phyloP scores from a whole-genome alignment of 2,329 filamentous ascomycete species.

The Nothomitra cinnamomea region DNA sequence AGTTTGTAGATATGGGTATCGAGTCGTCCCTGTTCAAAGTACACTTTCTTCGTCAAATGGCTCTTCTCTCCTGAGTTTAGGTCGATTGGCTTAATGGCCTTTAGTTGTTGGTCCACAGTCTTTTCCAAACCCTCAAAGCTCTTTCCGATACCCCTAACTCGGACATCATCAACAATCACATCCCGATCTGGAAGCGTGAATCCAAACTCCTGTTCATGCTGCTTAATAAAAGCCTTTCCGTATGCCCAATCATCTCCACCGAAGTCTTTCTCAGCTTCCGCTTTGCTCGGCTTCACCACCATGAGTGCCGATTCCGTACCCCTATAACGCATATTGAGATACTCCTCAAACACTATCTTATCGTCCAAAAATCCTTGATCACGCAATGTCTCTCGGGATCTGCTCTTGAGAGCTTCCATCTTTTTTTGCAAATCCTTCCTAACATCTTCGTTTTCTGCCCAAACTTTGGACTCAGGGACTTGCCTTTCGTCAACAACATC shows the following conservation, averaged over 20 bases:
- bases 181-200: slow-evolving; percentile 76
- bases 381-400: slow-evolving; percentile 46
- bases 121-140: slow-evolving; percentile 65
- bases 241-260: slow-evolving; percentile 62
- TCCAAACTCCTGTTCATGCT: slow-evolving; percentile 85
- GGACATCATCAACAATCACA: slow-evolving; percentile 79
- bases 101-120: slow-evolving; percentile 71
- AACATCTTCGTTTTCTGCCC: slow-evolving; percentile 37
- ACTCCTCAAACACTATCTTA: slow-evolving; percentile 73
- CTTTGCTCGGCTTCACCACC: slow-evolving; percentile 56
- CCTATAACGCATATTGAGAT: slow-evolving; percentile 83
- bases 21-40: slow-evolving; percentile 65
- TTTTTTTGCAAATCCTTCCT: slow-evolving; percentile 49
- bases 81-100: slow-evolving; percentile 44
- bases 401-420: slow-evolving; percentile 65
- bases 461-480: slow-evolving; percentile 40
- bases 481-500: slow-evolving; percentile 88
- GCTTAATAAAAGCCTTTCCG: slow-evolving; percentile 65
- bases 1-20: slow-evolving; percentile 75
- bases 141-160: slow-evolving; percentile 76
- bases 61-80: slow-evolving; percentile 40
- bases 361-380: slow-evolving; percentile 65
- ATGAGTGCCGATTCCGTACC: slow-evolving; percentile 85
- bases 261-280: slow-evolving; percentile 42
- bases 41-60: slow-evolving; percentile 53